Evolutionary conservation across 257 asterid species (phyloP).

Genomic region (Solanum chmielewskii): DNA sequence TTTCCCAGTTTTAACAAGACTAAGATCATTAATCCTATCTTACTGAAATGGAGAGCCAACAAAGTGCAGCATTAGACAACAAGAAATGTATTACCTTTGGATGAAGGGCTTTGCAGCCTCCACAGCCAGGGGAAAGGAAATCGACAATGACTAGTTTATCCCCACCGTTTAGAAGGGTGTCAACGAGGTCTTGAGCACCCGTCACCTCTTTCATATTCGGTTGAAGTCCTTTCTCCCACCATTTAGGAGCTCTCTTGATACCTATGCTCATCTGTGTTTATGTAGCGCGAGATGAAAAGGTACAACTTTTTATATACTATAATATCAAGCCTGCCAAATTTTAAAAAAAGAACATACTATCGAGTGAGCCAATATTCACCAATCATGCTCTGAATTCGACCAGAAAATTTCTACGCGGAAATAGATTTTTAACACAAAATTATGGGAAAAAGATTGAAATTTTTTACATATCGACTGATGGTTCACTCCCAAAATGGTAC

Average conservation of each 20-base stretch:
- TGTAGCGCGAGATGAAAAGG: neutral
- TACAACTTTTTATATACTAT: neutral
- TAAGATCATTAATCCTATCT: neutral
- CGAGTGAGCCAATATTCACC: neutral
- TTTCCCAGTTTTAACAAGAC: neutral
- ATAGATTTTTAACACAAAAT: too few species aligned
- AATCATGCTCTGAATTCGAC: neutral
- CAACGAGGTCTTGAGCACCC: constrained; percentile 31
- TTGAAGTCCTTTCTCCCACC: constrained; percentile 41
- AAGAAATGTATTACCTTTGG: constrained; percentile 24
- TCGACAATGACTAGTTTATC: constrained; percentile 29
- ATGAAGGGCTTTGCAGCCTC: constrained; percentile 40
- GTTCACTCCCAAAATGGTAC: too few species aligned
- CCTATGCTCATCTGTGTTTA: constrained; percentile 10
- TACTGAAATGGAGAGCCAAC: neutral
- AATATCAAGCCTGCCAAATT: neutral
- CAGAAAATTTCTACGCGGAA: neutral
- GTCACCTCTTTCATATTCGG: constrained; percentile 33
- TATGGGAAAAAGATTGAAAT: too few species aligned
- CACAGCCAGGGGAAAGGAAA: constrained; percentile 42
- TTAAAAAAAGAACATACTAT: neutral
- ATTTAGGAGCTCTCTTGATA: constrained; percentile 21
- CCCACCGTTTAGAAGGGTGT: constrained; percentile 20
- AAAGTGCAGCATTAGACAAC: neutral
- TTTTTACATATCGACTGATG: neutral